These are phyloP conservation scores for Penicillium sp. DNA, from an alignment of 2,329 filamentous ascomycete genomes.

Conservation along the genomic window DNA sequence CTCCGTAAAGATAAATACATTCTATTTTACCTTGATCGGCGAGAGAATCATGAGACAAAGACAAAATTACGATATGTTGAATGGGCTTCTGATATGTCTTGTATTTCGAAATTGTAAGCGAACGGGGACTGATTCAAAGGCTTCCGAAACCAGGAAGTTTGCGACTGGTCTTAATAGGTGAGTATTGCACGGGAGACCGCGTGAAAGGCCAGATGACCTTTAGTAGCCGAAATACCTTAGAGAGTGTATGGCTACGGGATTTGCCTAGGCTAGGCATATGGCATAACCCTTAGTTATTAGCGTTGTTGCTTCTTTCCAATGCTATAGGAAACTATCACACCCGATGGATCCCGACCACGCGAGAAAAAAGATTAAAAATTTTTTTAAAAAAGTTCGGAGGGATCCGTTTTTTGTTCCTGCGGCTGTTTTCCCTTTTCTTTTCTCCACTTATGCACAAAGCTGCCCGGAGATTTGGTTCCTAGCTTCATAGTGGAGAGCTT, in stretches of 20 bases:
- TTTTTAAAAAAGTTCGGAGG: constrained; percentile 25
- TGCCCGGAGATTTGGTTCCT: constrained; percentile 34
- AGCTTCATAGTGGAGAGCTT: constrained; percentile 23
- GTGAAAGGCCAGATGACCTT: constrained; percentile 11
- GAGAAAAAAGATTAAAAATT: constrained; percentile 9
- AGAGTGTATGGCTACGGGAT: constrained; percentile 8
- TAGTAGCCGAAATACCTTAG: constrained; percentile 1
- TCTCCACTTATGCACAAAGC: constrained; percentile 29
- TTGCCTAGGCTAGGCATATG: constrained; percentile 21
- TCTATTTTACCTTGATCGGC: background rate
- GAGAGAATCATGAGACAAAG: constrained; percentile 7
- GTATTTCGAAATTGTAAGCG: background rate
- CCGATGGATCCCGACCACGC: constrained; percentile 25
- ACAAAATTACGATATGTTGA: constrained; percentile 2
- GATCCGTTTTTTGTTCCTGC: constrained; percentile 31
- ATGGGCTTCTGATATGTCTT: constrained; percentile 12
- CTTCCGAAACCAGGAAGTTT: constrained; percentile 18
- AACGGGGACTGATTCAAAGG: constrained; percentile 8
- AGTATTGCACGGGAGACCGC: constrained; percentile 16
- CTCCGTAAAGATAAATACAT: background rate
- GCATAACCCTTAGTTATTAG: constrained; percentile 16
- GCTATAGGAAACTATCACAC: constrained; percentile 1
- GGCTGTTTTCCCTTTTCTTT: constrained; percentile 23
- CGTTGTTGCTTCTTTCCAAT: background rate
- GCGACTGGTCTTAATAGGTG: constrained; percentile 5